These are phyloP conservation scores for Lentinula detonsa DNA, from an alignment of 768 basidiomycete species.

Conservation along the genomic window DNA sequence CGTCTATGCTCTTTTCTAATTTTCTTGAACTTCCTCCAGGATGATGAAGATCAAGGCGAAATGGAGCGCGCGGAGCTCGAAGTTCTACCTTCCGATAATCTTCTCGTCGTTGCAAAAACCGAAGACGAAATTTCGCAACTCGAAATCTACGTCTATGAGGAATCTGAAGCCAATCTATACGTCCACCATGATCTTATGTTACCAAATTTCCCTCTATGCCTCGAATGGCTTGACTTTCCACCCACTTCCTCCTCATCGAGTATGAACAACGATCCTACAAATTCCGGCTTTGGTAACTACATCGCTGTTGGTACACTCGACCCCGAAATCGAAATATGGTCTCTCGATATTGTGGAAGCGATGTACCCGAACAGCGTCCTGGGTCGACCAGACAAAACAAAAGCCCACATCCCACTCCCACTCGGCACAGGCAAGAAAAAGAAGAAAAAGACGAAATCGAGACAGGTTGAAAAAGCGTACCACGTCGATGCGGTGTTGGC, in stretches of 20 bases:
- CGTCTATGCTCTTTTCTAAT: slow-evolving; percentile 7
- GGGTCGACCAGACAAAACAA: slow-evolving; percentile 81
- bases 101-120: slow-evolving; percentile 89
- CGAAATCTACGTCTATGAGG: slow-evolving; percentile 95
- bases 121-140: slow-evolving; percentile 95
- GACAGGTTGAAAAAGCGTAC: slow-evolving; percentile 53
- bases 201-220: slow-evolving; percentile 94
- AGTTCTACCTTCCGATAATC: slow-evolving; percentile 84
- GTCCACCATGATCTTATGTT: slow-evolving; percentile 98
- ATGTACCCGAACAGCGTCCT: slow-evolving; percentile 92
- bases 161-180: slow-evolving; percentile 85
- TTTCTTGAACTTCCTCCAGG: slow-evolving; percentile 28
- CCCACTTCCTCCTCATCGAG: slow-evolving; percentile 42
- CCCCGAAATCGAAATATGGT: slow-evolving; percentile 99
- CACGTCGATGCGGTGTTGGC: slow-evolving; percentile 95
- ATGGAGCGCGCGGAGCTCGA: slow-evolving; percentile 89
- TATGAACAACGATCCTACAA: slow-evolving; percentile 21
- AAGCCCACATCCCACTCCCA: slow-evolving; percentile 71
- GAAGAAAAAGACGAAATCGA: slow-evolving; percentile 77
- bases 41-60: slow-evolving; percentile 61
- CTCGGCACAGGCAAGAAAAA: slow-evolving; percentile 97
- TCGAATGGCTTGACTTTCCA: slow-evolving; percentile 98
- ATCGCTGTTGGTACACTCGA: slow-evolving; percentile 97
- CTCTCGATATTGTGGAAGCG: slow-evolving; percentile 86
- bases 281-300: slow-evolving; percentile 67